Evolutionary conservation across 2,329 filamentous ascomycete genomes (phyloP).

Genomic region (Neonectria magnoliae): DNA sequence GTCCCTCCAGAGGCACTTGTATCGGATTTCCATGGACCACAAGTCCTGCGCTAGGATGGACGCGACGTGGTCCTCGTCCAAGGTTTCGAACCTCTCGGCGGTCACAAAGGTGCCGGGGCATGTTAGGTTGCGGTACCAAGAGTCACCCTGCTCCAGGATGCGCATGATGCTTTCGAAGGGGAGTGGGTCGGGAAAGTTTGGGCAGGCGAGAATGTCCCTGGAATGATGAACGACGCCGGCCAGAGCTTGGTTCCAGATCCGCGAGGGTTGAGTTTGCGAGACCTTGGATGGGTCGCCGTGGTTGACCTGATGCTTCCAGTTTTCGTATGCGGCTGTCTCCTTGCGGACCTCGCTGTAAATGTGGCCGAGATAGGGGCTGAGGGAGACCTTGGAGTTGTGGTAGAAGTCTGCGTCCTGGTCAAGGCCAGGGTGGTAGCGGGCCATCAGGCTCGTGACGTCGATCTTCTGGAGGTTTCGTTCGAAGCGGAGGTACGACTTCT

Average conservation of each 20-base stretch:
- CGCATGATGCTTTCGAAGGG: conserved; percentile 14
- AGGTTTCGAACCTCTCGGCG: not conserved
- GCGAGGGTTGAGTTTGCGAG: not conserved
- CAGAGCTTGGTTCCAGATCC: conserved; percentile 13
- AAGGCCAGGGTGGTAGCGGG: not conserved
- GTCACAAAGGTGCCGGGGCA: not conserved
- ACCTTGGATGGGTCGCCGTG: not conserved
- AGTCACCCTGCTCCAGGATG: conserved; percentile 3
- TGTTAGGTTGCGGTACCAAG: not conserved
- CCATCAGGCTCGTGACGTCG: not conserved
- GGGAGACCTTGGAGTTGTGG: not conserved
- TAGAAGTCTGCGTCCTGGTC: not conserved
- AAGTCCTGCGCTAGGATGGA: not conserved
- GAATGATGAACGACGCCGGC: not conserved
- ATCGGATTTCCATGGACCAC: not conserved
- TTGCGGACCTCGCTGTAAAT: not conserved
- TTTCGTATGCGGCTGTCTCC: not conserved
- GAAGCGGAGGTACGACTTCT: not conserved
- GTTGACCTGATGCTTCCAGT: conserved; percentile 5
- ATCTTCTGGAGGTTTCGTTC: not conserved
- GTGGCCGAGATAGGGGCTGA: not conserved
- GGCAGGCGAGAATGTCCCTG: not conserved
- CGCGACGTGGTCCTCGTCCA: not conserved
- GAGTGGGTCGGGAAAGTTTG: not conserved
- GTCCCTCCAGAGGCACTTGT: not conserved